A percentile compares a stretch with the other conserved stretches of the same genome.
phyloP scores from a whole-genome alignment of 768 basidiomycete species.

The Lentinula detonsa region DNA sequence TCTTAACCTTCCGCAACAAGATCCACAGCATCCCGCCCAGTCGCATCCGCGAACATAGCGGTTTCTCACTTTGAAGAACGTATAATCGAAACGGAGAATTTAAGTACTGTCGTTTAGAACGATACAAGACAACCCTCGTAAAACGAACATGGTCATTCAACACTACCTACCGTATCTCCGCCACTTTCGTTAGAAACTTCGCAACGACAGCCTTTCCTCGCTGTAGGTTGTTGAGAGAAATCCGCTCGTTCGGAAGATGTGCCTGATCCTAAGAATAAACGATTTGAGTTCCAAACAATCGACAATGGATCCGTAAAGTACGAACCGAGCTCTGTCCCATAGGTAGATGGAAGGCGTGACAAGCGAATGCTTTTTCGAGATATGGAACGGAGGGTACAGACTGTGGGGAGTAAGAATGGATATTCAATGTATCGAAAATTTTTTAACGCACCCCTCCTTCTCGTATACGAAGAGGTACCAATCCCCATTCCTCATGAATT shows the following conservation, averaged over 20 bases:
- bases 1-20: no score
- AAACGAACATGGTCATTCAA: no score
- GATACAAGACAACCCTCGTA: background rate
- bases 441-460: constrained; percentile 77
- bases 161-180: constrained; percentile 10
- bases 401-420: constrained; percentile 29
- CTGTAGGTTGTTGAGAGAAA: constrained; percentile 75
- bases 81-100: no score
- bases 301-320: constrained; percentile 3
- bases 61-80: no score
- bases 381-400: constrained; percentile 93
- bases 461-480: constrained; percentile 79
- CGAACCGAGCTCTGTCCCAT: constrained; percentile 87
- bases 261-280: constrained; percentile 64
- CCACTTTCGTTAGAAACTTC: constrained; percentile 59
- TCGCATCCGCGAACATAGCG: no score
- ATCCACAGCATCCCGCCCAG: no score
- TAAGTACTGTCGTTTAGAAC: background rate
- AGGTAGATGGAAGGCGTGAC: constrained; percentile 88
- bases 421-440: background rate
- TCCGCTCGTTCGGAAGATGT: constrained; percentile 90
- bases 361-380: constrained; percentile 86
- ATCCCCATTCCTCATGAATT: constrained; percentile 82
- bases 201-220: constrained; percentile 75
- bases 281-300: constrained; percentile 4